phyloP scores from a whole-genome alignment of 2,329 filamentous ascomycete genomes.

The Dryadomyces quercivorus region DNA sequence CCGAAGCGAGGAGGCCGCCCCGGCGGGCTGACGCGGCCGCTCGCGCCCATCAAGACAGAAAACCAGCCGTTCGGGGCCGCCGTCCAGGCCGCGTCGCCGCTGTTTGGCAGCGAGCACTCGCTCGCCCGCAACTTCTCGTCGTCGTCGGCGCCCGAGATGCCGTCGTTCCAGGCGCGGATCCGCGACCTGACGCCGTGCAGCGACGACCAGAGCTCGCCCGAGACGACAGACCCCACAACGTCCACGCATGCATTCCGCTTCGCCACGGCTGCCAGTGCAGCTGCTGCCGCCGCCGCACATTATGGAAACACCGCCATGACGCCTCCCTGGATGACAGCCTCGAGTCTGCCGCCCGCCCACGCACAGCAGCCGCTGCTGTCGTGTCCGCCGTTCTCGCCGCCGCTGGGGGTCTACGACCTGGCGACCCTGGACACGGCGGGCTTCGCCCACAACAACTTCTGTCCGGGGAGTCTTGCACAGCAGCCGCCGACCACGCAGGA shows the following conservation, averaged over 20 bases:
- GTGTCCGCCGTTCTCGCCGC: conserved; percentile 2
- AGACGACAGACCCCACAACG: neutral
- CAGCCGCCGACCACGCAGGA: neutral
- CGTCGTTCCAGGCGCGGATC: conserved; percentile 14
- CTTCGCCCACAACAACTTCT: neutral
- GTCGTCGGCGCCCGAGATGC: conserved; percentile 14
- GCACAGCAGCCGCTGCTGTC: neutral
- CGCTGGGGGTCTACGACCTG: neutral
- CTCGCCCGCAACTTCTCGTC: neutral
- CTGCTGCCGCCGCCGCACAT: neutral
- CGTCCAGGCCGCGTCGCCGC: no score
- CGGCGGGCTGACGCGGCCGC: no score
- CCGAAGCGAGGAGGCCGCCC: neutral
- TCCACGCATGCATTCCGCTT: conserved; percentile 17
- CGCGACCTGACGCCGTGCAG: conserved; percentile 41
- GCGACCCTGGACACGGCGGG: neutral
- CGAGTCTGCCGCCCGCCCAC: no score
- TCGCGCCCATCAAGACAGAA: neutral
- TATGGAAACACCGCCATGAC: neutral
- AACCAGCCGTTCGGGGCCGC: no score
- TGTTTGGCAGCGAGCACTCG: no score
- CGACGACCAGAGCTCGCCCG: conserved; percentile 26
- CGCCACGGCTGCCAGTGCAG: conserved; percentile 4
- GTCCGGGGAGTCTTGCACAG: neutral
- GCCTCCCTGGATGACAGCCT: conserved; percentile 1